Base-by-base conservation (phyloP, 768 basidiomycete species). In the Amyloporia xantha region DNA sequence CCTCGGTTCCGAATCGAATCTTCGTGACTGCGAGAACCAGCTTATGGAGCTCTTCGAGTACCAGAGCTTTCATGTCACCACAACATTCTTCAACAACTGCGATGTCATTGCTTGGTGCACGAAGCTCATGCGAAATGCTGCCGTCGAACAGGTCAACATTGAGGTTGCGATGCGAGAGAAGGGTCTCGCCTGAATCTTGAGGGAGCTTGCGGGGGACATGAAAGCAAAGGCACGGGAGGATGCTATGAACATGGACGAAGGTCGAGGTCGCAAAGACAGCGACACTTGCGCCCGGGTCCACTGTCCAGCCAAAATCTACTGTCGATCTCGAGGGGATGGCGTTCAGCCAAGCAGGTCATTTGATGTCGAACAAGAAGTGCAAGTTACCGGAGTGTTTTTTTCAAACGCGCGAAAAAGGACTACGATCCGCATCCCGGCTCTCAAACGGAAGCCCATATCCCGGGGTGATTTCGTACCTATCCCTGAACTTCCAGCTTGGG, bases 151-250 rank as follows among this genome's bases (percentile, higher is more conserved):
- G 40, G 81, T 94, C 37, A 91, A 97, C 60, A 80, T 96, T 30
- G 95, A 98, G 67, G 95, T 98, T 3, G 91, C 91, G 0, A 99
- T 99, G 96, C 77, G 95, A 39, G 95, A 98, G 71, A 95, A 91
- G 68, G 92, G 91, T 12, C 79, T 94, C 9, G 94, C 91, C 0
- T 98, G 93, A 93, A 97, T 99, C 63, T 63, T 95, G 45, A 79
- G 89, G 48, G 91, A 92, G 52, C 74, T 98, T 3, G 76, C 82
- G 3, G 92, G 94, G 2, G 92, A 91, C 58, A 73, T 89, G 3
- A 81, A 84, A 53, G 69, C 76, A 2, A 82, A 81, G 60, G 63
- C 68, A 19, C 66, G 61, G 3, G 65, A 62, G 40, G 83, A 86
- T 40, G 81, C 81, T 1, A 92, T 92, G 82, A 87, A 91, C 46